These are phyloP conservation scores for Lolium rigidum DNA, from an alignment of 176 grass and related monocot species.

Conservation along the genomic window DNA sequence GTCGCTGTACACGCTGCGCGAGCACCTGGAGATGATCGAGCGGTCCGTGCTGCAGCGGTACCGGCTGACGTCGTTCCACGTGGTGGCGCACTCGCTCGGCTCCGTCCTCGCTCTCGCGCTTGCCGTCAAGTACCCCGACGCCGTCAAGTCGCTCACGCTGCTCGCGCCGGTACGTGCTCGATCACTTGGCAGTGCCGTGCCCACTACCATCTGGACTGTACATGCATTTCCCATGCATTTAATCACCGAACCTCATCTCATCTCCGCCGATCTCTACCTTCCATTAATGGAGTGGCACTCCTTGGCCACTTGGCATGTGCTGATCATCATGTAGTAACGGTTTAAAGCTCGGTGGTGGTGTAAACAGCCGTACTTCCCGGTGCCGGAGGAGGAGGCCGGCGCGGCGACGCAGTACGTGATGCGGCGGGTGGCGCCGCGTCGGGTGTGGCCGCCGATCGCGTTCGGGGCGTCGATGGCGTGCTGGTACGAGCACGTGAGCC, in stretches of 20 bases:
- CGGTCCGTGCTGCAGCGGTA: conserved; percentile 75
- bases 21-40: conserved; percentile 96
- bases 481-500: conserved; percentile 99
- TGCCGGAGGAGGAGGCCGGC: conserved; percentile 60
- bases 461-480: conserved; percentile 96
- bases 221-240: neutral
- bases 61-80: conserved; percentile 65
- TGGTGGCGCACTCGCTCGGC: conserved; percentile 88
- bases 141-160: conserved; percentile 82
- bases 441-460: conserved; percentile 93
- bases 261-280: neutral
- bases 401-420: conserved; percentile 81
- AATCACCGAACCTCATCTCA: neutral
- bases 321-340: neutral
- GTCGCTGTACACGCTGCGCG: conserved; percentile 88
- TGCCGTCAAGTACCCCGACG: conserved; percentile 74
- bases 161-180: conserved; percentile 61
- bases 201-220: neutral
- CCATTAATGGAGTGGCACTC: neutral
- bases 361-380: conserved; percentile 77
- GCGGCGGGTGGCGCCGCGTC: conserved; percentile 78
- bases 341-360: no score
- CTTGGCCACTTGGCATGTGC: neutral
- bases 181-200: neutral
- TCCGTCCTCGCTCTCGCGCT: conserved; percentile 84